Base-by-base conservation (phyloP, 768 basidiomycete genomes). In the Phylloporus sp. region DNA sequence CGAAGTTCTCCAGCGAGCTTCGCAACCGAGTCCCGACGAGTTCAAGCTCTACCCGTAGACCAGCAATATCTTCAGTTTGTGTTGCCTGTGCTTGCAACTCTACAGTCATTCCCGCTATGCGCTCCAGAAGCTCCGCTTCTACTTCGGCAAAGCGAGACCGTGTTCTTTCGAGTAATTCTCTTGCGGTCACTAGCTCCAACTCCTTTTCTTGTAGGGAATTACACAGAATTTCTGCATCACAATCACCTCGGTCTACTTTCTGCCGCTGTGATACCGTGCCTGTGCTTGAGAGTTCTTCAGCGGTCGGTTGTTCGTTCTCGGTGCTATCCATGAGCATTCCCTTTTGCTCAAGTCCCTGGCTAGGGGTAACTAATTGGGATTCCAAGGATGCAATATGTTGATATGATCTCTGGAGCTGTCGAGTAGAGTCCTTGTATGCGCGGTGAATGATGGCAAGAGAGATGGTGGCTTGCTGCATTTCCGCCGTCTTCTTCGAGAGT, bases 211-310 rank as follows among this genome's bases (percentile, higher is more conserved):
- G 56, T n/a, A 78, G 62, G 31, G 60, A 72, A 15, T 57, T 54
- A 40, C 69, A 69, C 20, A 79, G 46, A 18, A 66, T 57, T 37
- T 75, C 71, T 42, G 64, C 59, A 28, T 67, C 58, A 42, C 60
- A 39, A 20, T 23, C 35, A 38, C 49, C 21, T 18, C 46, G 46
- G 13, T 34, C 32, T 4, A 23, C 38, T 22, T 46, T 38, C 13
- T 35, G 50, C 18, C 24, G 47, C 11, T 14, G 27, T 35, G 32
- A 27, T 35, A 3, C 14, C 17, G 28, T 3, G 27, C 18, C 14
- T 10, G 37, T 31, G 23, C 14, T 23, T 5, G 36, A 38, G 17
- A 18, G 22, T 21, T 47, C 52, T 33, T 54, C 47, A 24, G 23
- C 24, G 24, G 38, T 31, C 5, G 27, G 47, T 13, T 42, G 49